Evolutionary conservation across 345 rosid species (phyloP), one percentile per base, ranked within the genome.

Genomic region (Eucalyptus regnans): DNA sequence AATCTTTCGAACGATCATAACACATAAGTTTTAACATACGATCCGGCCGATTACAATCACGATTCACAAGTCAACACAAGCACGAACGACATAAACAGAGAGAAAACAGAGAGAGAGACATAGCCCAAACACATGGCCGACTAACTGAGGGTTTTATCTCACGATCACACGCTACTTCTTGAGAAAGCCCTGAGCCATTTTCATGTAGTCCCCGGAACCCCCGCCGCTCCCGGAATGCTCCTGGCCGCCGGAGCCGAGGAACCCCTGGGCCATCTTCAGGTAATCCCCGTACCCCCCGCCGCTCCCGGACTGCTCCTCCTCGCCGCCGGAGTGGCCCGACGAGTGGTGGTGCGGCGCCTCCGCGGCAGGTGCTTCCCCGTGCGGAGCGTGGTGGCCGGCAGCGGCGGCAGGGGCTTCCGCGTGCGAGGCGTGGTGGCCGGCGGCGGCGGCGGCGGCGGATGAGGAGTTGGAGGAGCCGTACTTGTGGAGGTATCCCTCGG

Each of bases 401-500:
- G 86, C 23, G 58, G 37, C 62, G 44, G 43, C 66, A 50, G 46
- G 71, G 49, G 84, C 52, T 60, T 48, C 44, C 49, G 33, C 51
- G 43, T 87, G 87, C 13, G 64, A 51, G 50, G 88, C 62, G 79
- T 31, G 81, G 50, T 83, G 66, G n/a, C 85, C 86, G 44, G 50
- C 50, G 86, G 80, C 56, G 87, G 68, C 88, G 87, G 64, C 50
- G 49, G 94, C 37, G 87, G 91, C 48, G 86, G 93, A 83, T 88
- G 94, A 27, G 23, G 95, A 88, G 37, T 93, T 89, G 87, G 94
- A 91, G 22, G 93, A 84, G 1, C 89, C 86, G 92, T 92, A 95
- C 20, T 96, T 89, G 86, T 94, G 94, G 89, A 97, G 95, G 88
- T 96, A 96, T 62, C 86, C 89, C 95, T 97, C 94, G 14, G 97